Base-by-base conservation (phyloP, 306 rosid species). In the Quercus wislizeni region DNA sequence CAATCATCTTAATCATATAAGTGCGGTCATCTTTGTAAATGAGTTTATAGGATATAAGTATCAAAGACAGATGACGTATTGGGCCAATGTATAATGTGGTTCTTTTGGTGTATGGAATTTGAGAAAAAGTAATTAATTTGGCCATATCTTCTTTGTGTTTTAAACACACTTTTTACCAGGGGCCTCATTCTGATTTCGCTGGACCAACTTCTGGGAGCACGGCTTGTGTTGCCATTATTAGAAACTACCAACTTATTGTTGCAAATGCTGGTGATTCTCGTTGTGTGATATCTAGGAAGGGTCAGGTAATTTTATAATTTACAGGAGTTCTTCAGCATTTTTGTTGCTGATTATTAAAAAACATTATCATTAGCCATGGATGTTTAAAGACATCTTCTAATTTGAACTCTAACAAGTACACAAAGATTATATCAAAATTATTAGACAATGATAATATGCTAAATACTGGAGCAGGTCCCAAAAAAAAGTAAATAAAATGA, bases 261-360 rank as follows among this genome's bases (percentile, higher is more conserved):
- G 99, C 97, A 67, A 95, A 95, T 90, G 98, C 99, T 74, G 99
- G 99, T 31, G 99, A 95, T 87, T 95, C 99, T 23, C 98, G 98
- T 6, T 93, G 98, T 86, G 99, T 95, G 78, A 84, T 95, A 64
- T 95, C 98, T 28, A 87, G 99, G 80, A 91, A 90, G 87, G 98
- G 98, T 51, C 97, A 93, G 99, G 99, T 95, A 90, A 82, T 59
- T 55, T 71, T 33, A 7, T 31, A 35, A 71, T 13, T 20, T 79
- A 27, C 9, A 27, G 74, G 64, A 82, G 74, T 31, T 78, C 56
- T 72, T 75, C 73, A 80, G 71, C 68, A 46, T 51, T 62, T 21
- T 51, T 71, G 69, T 70, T 71, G 52, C 35, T 64, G 27, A 55
- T 71, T 75, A 30, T 78, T 63, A 15, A 13, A 14, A 17, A 2